phyloP scores from a whole-genome alignment of 768 basidiomycete genomes.

The Boletus fagicola region DNA sequence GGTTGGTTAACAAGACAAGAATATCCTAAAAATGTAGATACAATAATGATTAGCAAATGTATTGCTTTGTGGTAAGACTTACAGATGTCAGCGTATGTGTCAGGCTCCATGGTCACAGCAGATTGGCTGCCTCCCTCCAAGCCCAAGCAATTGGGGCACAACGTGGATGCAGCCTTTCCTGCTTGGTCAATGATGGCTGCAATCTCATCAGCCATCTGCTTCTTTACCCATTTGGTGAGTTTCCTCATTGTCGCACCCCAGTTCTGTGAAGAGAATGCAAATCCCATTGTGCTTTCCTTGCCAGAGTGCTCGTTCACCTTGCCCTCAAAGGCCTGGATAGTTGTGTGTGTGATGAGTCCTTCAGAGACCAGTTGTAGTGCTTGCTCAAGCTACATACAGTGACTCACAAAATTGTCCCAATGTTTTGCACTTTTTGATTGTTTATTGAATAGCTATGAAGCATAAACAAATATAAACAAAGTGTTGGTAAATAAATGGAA shows the following conservation, averaged over 20 bases:
- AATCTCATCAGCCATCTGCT: neutral
- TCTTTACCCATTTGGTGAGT: neutral
- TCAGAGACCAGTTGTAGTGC: too few relatives aligned
- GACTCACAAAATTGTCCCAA: too few relatives aligned
- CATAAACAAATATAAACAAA: too few relatives aligned
- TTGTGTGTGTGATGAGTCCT: neutral
- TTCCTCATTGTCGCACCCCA: neutral
- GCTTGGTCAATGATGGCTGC: neutral
- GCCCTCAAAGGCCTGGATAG: neutral
- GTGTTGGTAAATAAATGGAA: too few relatives aligned
- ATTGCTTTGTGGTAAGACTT: neutral
- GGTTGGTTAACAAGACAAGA: neutral
- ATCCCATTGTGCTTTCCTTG: conserved; percentile 3
- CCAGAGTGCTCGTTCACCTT: conserved; percentile 7
- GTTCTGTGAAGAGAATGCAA: conserved; percentile 7
- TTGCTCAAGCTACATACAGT: too few relatives aligned
- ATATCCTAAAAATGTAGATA: neutral
- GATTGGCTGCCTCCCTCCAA: too few relatives aligned
- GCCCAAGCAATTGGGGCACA: neutral
- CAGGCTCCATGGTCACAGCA: neutral
- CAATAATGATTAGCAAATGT: neutral
- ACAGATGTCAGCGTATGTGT: neutral
- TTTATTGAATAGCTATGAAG: too few relatives aligned
- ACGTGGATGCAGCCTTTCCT: neutral
- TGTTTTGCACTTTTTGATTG: too few relatives aligned